Conservation (phyloP, 1,139 yeast species). For the Pichia sp. region DNA sequence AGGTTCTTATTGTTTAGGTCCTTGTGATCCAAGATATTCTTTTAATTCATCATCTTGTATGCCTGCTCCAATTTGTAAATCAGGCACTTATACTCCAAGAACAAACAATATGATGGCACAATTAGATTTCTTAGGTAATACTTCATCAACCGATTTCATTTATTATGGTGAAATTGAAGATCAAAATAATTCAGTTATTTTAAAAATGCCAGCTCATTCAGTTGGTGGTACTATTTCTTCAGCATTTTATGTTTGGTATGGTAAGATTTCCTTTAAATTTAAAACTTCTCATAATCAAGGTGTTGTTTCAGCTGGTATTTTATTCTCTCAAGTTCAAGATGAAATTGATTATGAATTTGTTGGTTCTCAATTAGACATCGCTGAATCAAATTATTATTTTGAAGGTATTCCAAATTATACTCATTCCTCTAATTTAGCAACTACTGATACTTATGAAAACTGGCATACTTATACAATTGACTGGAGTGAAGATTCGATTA, state of each 20-base stretch:
- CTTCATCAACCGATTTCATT: conserved; percentile 62
- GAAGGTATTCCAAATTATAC: conserved; percentile 68
- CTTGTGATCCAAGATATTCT: conserved; percentile 69
- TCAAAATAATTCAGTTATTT: conserved; percentile 45
- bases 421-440: conserved; percentile 44
- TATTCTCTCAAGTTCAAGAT: conserved; percentile 74
- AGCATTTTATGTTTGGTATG: conserved; percentile 80
- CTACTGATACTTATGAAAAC: conserved; percentile 52
- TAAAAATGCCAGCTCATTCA: conserved; percentile 78
- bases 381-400: conserved; percentile 74
- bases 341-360: conserved; percentile 86
- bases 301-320: conserved; percentile 79
- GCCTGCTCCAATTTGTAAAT: conserved; percentile 41
- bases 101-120: conserved; percentile 31
- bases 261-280: conserved; percentile 62
- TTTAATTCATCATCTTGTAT: conserved; percentile 59
- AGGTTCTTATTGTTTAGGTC: conserved; percentile 75
- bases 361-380: conserved; percentile 60
- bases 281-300: conserved; percentile 74
- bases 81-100: conserved; percentile 32
- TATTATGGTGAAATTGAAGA: conserved; percentile 62
- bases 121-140: conserved; percentile 62
- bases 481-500: conserved; percentile 69
- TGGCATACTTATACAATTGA: conserved; percentile 77
- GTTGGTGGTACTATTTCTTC: conserved; percentile 81